These are phyloP conservation scores for Camelina sativa DNA, from an alignment of 345 rosid genomes.

Conservation along the genomic window DNA sequence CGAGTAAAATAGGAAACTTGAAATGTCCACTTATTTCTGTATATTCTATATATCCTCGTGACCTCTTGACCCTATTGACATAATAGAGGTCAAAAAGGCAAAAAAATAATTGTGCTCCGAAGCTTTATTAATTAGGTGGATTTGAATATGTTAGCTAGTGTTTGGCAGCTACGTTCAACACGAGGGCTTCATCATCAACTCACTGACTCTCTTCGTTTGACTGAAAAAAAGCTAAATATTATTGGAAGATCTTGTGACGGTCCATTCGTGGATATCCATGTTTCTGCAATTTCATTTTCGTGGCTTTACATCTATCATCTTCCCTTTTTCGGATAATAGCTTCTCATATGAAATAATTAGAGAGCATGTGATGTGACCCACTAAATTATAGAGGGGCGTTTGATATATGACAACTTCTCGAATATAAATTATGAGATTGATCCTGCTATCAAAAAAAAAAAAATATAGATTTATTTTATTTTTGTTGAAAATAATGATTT, in stretches of 20 bases:
- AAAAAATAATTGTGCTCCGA: constrained; percentile 25
- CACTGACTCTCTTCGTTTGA: constrained; percentile 40
- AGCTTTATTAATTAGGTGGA: constrained; percentile 36
- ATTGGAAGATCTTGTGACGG: constrained; percentile 42
- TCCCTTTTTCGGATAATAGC: constrained; percentile 30
- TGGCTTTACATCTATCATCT: constrained; percentile 31
- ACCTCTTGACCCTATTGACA: constrained; percentile 22
- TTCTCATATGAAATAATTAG: constrained; percentile 38
- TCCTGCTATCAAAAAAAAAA: neutral
- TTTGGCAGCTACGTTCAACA: constrained; percentile 43
- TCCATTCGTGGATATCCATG: constrained; percentile 46
- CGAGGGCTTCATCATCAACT: constrained; percentile 43
- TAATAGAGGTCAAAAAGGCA: constrained; percentile 40
- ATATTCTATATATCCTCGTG: neutral
- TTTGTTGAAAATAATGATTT: neutral
- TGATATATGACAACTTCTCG: constrained; percentile 21
- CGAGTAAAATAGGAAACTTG: neutral
- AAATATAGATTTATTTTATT: neutral
- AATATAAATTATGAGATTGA: neutral
- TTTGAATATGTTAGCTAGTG: constrained; percentile 32
- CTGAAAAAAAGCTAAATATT: constrained; percentile 27
- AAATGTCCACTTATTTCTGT: constrained; percentile 14
- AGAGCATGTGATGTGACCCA: constrained; percentile 44
- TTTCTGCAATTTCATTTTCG: constrained; percentile 33
- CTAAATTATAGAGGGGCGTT: constrained; percentile 23